phyloP scores from a whole-genome alignment of 2,329 filamentous ascomycete genomes.

The Ophiocordyceps camponoti-saundersi region DNA sequence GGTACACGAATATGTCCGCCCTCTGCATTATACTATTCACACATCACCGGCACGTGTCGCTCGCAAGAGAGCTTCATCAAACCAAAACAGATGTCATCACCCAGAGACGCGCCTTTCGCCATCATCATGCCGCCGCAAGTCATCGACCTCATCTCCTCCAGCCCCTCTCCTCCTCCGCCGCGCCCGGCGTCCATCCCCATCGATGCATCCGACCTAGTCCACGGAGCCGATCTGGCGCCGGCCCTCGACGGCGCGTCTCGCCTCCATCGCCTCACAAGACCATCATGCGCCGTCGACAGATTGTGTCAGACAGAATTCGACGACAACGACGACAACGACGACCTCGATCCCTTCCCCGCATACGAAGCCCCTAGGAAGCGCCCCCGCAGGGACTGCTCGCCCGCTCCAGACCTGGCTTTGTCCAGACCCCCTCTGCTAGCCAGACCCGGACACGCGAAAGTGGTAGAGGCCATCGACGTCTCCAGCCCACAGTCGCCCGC shows the following conservation, averaged over 20 bases:
- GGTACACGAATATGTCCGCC: background rate
- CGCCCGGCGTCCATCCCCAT: background rate
- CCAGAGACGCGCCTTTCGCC: background rate
- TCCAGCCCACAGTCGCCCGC: constrained; percentile 15
- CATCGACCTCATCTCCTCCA: constrained; percentile 21
- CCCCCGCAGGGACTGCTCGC: background rate
- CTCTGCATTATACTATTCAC: no score
- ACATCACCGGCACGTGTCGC: no score
- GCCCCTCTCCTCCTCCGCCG: constrained; percentile 8
- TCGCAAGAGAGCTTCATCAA: background rate
- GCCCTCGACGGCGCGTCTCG: constrained; percentile 5
- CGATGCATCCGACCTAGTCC: background rate
- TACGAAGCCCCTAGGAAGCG: background rate
- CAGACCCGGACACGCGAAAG: background rate
- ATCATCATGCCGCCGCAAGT: constrained; percentile 12
- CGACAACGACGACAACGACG: constrained; percentile 1
- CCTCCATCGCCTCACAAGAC: background rate
- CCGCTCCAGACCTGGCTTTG: background rate
- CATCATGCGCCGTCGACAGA: background rate
- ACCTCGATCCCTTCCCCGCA: background rate
- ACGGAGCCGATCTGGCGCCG: background rate
- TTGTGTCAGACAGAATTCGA: background rate
- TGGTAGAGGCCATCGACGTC: constrained; percentile 16
- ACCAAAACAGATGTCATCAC: background rate
- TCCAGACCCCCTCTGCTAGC: background rate